Evolutionary conservation across 179 eudicot species (phyloP), one percentile per base, ranked within the genome.

Genomic region (Amaranthus tricolor): DNA sequence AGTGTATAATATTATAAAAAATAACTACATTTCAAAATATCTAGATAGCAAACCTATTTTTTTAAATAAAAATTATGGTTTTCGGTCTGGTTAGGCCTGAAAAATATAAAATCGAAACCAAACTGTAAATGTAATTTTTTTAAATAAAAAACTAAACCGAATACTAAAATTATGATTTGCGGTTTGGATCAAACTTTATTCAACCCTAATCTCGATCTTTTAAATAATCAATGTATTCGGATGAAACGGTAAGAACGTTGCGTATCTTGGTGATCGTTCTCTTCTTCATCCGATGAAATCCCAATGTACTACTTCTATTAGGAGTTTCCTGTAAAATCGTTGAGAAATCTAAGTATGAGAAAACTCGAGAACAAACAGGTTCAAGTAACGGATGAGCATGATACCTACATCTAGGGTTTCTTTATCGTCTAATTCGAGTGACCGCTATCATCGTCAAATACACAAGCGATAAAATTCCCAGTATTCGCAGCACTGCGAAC

Each of bases 251-350:
- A 82, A 67, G 59, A 81, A 15, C 73, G 81, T 43, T 72, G 84
- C 24, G 19, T 57, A 47, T 80, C 65, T 70, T 71, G 47, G 11
- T 58, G 73, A 62, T 82, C 70, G 78, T 85, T 87, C 40, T 31
- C 40, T 66, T 81, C 91, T 59, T 80, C 90, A 12, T 86, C 88
- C 5, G 87, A 79, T 55, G 87, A 66, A 21, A 77, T 16, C 24
- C 53, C 20, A 84, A 68, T 54, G 67, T 7, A 43, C 19, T 57
- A 31, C 40, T 31, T 31, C 40, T 31, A 31, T 2, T 31, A 60
- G 40, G 55, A 60, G 50, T 31, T 78, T 66, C 79, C 81, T 73
- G 81, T 20, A 59, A 59, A 6, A 3, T 62, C 0, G 6, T 4
- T 45, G 40, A 66, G 24, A 14, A 9, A 20, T 16, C 17, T 2